Conservation (phyloP, 805 yeast genomes). For the Wickerhamomyces strasburgensis region DNA sequence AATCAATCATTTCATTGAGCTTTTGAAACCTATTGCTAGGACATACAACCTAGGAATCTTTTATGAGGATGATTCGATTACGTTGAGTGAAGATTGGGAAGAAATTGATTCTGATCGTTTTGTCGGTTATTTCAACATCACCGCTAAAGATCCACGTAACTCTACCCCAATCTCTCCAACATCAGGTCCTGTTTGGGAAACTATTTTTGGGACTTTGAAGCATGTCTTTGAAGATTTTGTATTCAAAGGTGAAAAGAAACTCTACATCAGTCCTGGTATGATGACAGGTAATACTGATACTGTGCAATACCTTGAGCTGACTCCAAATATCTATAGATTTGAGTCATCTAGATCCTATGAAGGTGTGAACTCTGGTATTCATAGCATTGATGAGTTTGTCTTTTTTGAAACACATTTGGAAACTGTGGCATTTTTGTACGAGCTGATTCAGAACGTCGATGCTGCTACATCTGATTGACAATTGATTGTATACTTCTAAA, state of each 20-base stretch:
- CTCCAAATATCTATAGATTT: slow-evolving; percentile 57
- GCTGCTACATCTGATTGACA: too few relatives aligned
- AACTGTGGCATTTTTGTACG: slow-evolving; percentile 44
- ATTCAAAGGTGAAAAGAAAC: slow-evolving; percentile 50
- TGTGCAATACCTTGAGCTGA: slow-evolving; percentile 55
- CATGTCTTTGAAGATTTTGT: slow-evolving; percentile 47
- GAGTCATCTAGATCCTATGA: slow-evolving; percentile 41
- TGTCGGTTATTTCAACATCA: slow-evolving; percentile 27
- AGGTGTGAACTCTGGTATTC: slow-evolving; percentile 34
- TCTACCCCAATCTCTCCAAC: slow-evolving; percentile 14
- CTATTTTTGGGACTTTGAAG: slow-evolving; percentile 32
- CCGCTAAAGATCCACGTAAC: slow-evolving; percentile 8
- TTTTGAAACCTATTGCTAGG: slow-evolving; percentile 35
- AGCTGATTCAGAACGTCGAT: slow-evolving; percentile 42
- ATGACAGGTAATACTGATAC: slow-evolving; percentile 74
- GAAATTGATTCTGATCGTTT: neutral
- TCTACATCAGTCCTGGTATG: slow-evolving; percentile 26
- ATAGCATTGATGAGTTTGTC: slow-evolving; percentile 54
- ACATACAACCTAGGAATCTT: slow-evolving; percentile 29
- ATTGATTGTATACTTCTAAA: neutral
- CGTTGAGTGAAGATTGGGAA: slow-evolving; percentile 10
- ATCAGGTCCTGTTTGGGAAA: slow-evolving; percentile 20
- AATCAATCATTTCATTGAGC: slow-evolving; percentile 29
- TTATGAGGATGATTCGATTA: slow-evolving; percentile 3
- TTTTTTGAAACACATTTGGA: slow-evolving; percentile 49